Conservation (phyloP, 495 filamentous ascomycete species). For the Aspergillus avenaceus region DNA sequence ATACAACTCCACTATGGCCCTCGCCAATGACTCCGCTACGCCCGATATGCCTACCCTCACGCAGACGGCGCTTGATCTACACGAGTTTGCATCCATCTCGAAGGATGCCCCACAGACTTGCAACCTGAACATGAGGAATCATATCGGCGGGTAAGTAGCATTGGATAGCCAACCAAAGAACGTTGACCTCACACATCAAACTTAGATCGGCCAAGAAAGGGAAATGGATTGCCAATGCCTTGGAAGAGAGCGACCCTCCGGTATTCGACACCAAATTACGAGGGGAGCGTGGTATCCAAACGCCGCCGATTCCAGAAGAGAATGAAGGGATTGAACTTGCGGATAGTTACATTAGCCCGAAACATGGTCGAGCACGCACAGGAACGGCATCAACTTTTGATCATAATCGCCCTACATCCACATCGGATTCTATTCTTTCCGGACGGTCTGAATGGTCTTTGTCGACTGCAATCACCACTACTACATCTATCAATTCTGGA, state of each 20-base stretch:
- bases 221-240: constrained; percentile 19
- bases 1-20: constrained; percentile 14
- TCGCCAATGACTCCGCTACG: constrained; percentile 22
- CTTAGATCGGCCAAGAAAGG: constrained; percentile 25
- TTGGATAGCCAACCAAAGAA: not conserved
- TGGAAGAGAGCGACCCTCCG: constrained; percentile 18
- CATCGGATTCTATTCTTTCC: constrained; percentile 18
- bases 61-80: constrained; percentile 33
- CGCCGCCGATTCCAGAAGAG: not conserved
- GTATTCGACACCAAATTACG: not conserved
- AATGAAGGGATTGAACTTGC: not conserved
- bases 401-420: not conserved
- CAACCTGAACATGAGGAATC: constrained; percentile 32
- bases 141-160: constrained; percentile 31
- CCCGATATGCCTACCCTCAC: constrained; percentile 28
- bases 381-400: not conserved
- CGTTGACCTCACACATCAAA: constrained; percentile 14
- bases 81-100: too few relatives aligned
- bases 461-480: constrained; percentile 1
- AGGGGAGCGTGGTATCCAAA: not conserved
- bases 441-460: constrained; percentile 15
- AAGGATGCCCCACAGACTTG: too few relatives aligned
- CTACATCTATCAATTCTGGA: constrained; percentile 6
- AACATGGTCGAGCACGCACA: not conserved
- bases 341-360: not conserved